Conservation (phyloP, 2,329 filamentous ascomycete genomes). For the Diplodia scrobiculata region DNA sequence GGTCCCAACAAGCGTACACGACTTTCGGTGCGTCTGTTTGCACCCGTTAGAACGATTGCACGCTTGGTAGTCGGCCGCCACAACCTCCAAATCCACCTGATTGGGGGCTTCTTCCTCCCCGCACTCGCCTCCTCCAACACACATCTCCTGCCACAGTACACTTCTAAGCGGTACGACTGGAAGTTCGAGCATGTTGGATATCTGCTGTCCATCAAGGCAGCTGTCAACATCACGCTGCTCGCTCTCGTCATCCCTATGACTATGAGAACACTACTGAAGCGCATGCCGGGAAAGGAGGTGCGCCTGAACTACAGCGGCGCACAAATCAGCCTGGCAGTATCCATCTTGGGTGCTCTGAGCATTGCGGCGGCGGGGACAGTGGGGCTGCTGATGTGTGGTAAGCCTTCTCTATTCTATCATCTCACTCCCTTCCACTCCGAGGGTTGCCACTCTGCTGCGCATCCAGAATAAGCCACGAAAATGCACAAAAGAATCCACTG, state of each 20-base stretch:
- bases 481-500: neutral
- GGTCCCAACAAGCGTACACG: neutral
- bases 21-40: neutral
- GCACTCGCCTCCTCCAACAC: slow-evolving; percentile 45
- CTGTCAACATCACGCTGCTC: slow-evolving; percentile 43
- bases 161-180: slow-evolving; percentile 46
- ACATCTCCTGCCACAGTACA: slow-evolving; percentile 45
- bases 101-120: slow-evolving; percentile 42
- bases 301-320: slow-evolving; percentile 40
- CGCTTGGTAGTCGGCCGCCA: slow-evolving; percentile 18
- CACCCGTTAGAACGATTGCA: neutral
- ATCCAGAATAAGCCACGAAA: neutral
- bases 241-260: slow-evolving; percentile 40
- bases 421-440: neutral
- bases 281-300: slow-evolving; percentile 5
- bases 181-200: slow-evolving; percentile 44
- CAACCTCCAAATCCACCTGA: slow-evolving; percentile 41
- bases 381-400: slow-evolving; percentile 41
- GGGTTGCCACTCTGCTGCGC: neutral
- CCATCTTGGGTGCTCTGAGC: slow-evolving; percentile 41
- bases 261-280: slow-evolving; percentile 37
- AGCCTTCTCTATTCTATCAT: slow-evolving; percentile 1
- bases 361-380: slow-evolving; percentile 40
- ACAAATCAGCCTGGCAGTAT: slow-evolving; percentile 39
- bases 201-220: slow-evolving; percentile 44